Percentiles rank a stretch among this genome's conserved stretches.
phyloP scores from a whole-genome alignment of 805 yeast genomes.

The Yarrowia sp. region DNA sequence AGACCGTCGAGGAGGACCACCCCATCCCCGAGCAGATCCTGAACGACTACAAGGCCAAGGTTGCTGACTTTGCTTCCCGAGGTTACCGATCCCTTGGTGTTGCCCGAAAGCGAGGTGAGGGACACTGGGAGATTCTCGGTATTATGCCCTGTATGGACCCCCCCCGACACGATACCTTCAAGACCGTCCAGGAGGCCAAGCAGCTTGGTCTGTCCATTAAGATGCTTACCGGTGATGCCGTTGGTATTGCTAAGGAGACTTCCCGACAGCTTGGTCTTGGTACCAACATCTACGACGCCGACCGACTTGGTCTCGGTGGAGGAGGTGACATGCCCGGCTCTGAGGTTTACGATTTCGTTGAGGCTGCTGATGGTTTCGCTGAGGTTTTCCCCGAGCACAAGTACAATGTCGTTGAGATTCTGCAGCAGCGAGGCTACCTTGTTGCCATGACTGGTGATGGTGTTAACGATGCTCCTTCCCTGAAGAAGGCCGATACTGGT shows the following conservation, averaged over 20 bases:
- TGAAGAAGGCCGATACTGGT: constrained; percentile 82
- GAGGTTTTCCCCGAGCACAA: constrained; percentile 74
- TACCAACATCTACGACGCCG: constrained; percentile 95
- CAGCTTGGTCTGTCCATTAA: constrained; percentile 90
- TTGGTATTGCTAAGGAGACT: constrained; percentile 98
- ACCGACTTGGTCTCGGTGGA: constrained; percentile 89
- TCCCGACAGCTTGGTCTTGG: constrained; percentile 97
- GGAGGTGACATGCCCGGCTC: constrained; percentile 71
- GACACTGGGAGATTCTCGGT: constrained; percentile 97
- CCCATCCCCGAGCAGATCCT: constrained; percentile 93
- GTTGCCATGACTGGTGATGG: constrained; percentile 78
- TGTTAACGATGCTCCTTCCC: constrained; percentile 72
- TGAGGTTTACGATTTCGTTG: constrained; percentile 70
- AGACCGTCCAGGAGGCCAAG: constrained; percentile 91
- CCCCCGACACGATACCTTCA: constrained; percentile 98
- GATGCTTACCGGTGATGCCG: constrained; percentile 99
- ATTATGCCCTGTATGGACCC: constrained; percentile 99
- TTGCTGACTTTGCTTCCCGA: constrained; percentile 96
- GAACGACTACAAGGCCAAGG: constrained; percentile 95
- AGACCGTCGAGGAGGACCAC: constrained; percentile 96
- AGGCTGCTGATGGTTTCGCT: constrained; percentile 94
- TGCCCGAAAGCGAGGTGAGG: constrained; percentile 98
- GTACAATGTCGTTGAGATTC: constrained; percentile 69
- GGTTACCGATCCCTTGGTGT: constrained; percentile 99
- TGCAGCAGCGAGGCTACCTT: constrained; percentile 68